phyloP scores from a whole-genome alignment of 768 basidiomycete genomes.

The Pleurotus djamor region DNA sequence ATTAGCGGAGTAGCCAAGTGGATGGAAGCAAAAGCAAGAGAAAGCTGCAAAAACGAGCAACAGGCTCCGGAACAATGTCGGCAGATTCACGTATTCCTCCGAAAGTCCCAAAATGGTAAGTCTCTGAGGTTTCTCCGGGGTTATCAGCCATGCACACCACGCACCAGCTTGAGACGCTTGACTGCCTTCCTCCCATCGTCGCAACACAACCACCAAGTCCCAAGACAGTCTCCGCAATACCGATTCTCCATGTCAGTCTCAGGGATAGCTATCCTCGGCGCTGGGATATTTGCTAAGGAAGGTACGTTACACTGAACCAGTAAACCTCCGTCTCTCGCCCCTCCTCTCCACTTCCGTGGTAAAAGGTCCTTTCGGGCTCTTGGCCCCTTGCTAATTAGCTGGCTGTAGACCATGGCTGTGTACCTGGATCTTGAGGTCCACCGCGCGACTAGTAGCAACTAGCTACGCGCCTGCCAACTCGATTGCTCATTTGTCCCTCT shows the following conservation, averaged over 20 bases:
- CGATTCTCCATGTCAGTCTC: conserved; percentile 51
- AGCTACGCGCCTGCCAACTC: too few relatives aligned
- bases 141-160: background rate
- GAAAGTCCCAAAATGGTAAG: background rate
- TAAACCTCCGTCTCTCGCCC: too few relatives aligned
- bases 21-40: background rate
- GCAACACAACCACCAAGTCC: background rate
- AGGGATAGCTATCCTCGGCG: conserved; percentile 77
- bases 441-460: too few relatives aligned
- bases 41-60: background rate
- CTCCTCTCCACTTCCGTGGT: too few relatives aligned
- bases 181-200: background rate
- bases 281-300: conserved; percentile 77
- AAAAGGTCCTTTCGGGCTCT: too few relatives aligned
- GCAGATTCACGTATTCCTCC: conserved; percentile 1
- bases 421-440: too few relatives aligned
- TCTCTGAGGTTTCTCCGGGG: background rate
- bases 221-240: conserved; percentile 45
- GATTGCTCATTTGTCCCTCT: conserved; percentile 11
- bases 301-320: conserved; percentile 34
- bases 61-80: conserved; percentile 1
- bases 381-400: too few relatives aligned
- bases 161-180: background rate
- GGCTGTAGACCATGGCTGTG: too few relatives aligned
- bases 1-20: background rate